Base-by-base conservation (phyloP, 768 basidiomycete species). In the Mycena sanguinolenta region DNA sequence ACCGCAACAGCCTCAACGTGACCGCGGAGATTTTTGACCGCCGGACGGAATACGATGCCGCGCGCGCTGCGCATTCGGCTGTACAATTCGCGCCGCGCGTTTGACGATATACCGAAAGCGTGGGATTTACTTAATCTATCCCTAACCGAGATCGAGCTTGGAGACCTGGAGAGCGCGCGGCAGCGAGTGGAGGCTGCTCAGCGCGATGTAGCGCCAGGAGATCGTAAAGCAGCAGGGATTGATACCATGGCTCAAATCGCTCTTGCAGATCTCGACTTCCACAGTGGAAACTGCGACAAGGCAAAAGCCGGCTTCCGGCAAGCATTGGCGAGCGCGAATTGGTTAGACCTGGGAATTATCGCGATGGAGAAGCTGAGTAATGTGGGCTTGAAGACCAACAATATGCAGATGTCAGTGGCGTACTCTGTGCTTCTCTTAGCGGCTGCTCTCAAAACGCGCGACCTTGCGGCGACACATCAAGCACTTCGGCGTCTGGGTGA, bases 1-100 rank as follows among this genome's bases (percentile, higher is more conserved):
- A 67, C 30, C 52, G 52, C 16, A 67, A 67, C 28, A 23, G 52
- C n/a, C 58, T 67, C 38, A 67, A 67, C 23, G 58, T 67, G 13
- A 60, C 38, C 58, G 65, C 65, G 23, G 65, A 67, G 27, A 67
- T 67, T 6, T 60, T 54, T 27, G 58, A 59, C n/a, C 58, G 65
- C 23, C 65, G 58, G 25, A 67, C 65, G 28, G 65, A 67, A 36
- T 67, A 67, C 58, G 58, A 14, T 6, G 58, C 65, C 9, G 58
- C 65, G 49, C 65, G 50, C 65, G 13, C 28, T 67, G 39, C 58
- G 58, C 21, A 17, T 67, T n/a, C 58, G 39, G 34, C 50, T 67
- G 2, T 60, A 60, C 52, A 44, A 30, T 4, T 49, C 65, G 19
- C 65, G 65, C n/a, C 65, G 66, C 52, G 39, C 52, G 19, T 44